These are phyloP conservation scores for Penicillium pulvis DNA, from an alignment of 495 filamentous ascomycete genomes.

Conservation along the genomic window DNA sequence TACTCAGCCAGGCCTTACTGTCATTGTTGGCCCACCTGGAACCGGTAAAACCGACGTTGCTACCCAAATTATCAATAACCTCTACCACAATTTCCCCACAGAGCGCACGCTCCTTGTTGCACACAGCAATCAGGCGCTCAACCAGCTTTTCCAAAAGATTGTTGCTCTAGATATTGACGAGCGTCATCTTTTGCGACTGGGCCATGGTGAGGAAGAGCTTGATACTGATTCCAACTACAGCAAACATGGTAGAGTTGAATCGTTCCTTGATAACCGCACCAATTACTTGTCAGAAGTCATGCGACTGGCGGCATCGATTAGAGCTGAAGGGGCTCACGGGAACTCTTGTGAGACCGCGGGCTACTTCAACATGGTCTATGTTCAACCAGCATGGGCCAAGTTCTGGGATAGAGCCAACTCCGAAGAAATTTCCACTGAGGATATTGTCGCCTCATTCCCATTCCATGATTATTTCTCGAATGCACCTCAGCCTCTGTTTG, in stretches of 20 bases:
- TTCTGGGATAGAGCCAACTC: conserved; percentile 66
- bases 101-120: conserved; percentile 93
- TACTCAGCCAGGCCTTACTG: conserved; percentile 89
- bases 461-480: conserved; percentile 89
- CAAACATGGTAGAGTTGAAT: conserved; percentile 94
- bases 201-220: conserved; percentile 93
- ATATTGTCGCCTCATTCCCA: conserved; percentile 78
- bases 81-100: conserved; percentile 95
- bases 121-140: conserved; percentile 96
- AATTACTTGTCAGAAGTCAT: conserved; percentile 82
- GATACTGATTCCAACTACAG: conserved; percentile 85
- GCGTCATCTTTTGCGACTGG: conserved; percentile 87
- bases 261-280: conserved; percentile 87
- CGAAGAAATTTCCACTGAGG: conserved; percentile 53
- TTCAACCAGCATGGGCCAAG: conserved; percentile 84
- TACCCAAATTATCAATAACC: conserved; percentile 97
- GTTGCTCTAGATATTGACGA: conserved; percentile 92
- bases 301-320: conserved; percentile 78
- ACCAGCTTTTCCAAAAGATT: conserved; percentile 99
- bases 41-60: conserved; percentile 99
- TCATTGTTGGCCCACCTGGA: conserved; percentile 93
- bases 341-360: conserved; percentile 95
- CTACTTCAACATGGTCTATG: conserved; percentile 93
- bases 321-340: conserved; percentile 86
- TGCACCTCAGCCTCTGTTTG: conserved; percentile 84